Base-by-base conservation (phyloP, 1,284 basidiomycete genomes). In the Ceratobasidium sp. region DNA sequence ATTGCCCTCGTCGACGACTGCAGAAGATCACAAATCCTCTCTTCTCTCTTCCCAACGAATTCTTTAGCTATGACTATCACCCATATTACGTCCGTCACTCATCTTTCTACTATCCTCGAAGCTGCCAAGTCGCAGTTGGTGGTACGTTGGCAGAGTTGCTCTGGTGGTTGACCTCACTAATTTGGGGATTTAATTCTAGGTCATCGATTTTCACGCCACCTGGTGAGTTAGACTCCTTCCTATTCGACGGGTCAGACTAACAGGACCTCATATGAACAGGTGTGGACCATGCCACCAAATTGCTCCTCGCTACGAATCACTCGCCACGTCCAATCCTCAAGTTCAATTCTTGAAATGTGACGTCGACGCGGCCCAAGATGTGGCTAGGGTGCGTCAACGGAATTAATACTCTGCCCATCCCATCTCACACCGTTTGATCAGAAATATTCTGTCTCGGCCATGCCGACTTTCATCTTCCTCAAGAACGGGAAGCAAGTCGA, bases 391-490 rank as follows among this genome's bases (percentile, higher is more conserved):
- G 44, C 33, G 60, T 58, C 23, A 60, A 18, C 23, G 1, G 33
- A 33, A 33, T 33, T 4, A 33, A 33, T 33, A 20, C 13, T 23
- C 49, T 44, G 4, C 1, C 20, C 18, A 13, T 23, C 28, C 58
- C 20, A 46, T 39, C 42, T 51, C 2, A 23, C 40, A 46, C 33
- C 26, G 12, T 49, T 33, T 28, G n/a, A 6, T 3, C 40, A 75
- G 71, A 46, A 75, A 61, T 75, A 75, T n/a, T 46, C 58, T 1
- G 64, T 75, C 6, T 46, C 42, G 42, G 71, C 71, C 1, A 75
- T 75, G 77, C 77, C 77, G 2, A 78, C 77, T 5, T 78, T 78
- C 42, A n/a, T 78, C 13, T 78, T 73, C 42, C 44, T 78, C 63
- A 78, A 78, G 67, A 75, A 78, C 42, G 70, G 70, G 1, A 64